Evolutionary conservation across 768 basidiomycete genomes (phyloP).

Genomic region (Boletus sp.): DNA sequence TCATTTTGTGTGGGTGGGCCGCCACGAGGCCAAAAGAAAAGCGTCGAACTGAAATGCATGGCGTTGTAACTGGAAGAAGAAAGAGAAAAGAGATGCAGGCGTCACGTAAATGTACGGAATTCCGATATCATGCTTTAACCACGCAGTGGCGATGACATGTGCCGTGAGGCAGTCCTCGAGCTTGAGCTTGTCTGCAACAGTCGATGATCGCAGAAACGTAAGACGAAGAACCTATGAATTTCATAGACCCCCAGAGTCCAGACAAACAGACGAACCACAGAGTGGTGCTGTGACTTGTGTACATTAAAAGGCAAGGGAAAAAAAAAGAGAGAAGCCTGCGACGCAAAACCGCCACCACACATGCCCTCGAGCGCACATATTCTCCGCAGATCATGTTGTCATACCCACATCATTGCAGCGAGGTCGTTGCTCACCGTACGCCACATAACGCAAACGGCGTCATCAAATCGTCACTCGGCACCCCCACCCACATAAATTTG

Average conservation of each 20-base stretch:
- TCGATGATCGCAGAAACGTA: slow-evolving; percentile 16
- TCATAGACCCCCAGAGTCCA: slow-evolving; percentile 20
- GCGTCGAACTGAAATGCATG: no score
- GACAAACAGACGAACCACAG: slow-evolving; percentile 11
- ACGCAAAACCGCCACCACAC: slow-evolving; percentile 1
- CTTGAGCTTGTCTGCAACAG: not conserved
- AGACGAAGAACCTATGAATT: slow-evolving; percentile 12
- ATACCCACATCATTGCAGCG: slow-evolving; percentile 32
- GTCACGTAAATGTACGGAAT: slow-evolving; percentile 19
- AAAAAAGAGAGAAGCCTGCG: not conserved
- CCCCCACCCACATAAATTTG: slow-evolving; percentile 13
- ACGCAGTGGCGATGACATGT: slow-evolving; percentile 31
- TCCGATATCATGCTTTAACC: slow-evolving; percentile 26
- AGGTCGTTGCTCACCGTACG: slow-evolving; percentile 26
- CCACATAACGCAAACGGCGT: slow-evolving; percentile 31
- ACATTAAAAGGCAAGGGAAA: slow-evolving; percentile 16
- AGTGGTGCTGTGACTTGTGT: slow-evolving; percentile 9
- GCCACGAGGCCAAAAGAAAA: not conserved
- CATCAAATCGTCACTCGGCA: slow-evolving; percentile 25
- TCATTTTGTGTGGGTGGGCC: not conserved
- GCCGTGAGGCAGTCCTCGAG: slow-evolving; percentile 3
- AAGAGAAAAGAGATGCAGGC: not conserved
- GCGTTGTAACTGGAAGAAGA: not conserved
- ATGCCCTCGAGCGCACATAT: slow-evolving; percentile 18
- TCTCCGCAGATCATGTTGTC: slow-evolving; percentile 29